Evolutionary conservation across 2,329 filamentous ascomycete species (phyloP), one percentile per base, ranked within the genome.

Genomic region (Dactylella cylindrospora): DNA sequence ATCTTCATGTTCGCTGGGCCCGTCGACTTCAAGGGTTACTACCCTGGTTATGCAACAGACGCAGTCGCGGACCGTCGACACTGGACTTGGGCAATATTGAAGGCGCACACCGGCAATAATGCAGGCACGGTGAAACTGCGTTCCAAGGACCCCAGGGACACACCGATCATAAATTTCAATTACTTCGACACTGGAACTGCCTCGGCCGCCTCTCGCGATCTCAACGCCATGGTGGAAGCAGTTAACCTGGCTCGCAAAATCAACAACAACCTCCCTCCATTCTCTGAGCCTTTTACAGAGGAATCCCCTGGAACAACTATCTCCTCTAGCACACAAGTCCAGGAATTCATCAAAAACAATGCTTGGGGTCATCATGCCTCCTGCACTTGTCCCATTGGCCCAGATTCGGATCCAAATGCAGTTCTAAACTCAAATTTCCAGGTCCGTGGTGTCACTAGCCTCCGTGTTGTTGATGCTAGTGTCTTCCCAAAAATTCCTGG

Each of bases 391-490:
- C 74, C 78, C 0, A 83, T 84, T 65, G 81, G 82, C 1, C 72
- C 73, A 0, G 76, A 78, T 22, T 73, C 73, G 8, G 79, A 85
- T 67, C 70, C 74, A 1, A 76, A 76, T 67, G 79, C 79, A 6
- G 80, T 82, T 2, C 69, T 84, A 43, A 79, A 84, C 67, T 74
- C 73, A 0, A 72, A 78, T 43, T 83, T 84, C 69, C 73, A 76
- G 9, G 82, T 85, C 0, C 73, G 78, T 6, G 80, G 80, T 0
- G 77, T 81, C 0, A 70, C 74, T 0, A 77, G 78, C 0, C 69
- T 85, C 43, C 73, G 82, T 22, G 82, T 84, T 2, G 82, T 85
- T 0, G 82, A 85, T 72, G 82, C 80, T 0, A 79, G 76, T 19
- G 75, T 79, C 0, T 84, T 80, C 55, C 79, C 80, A 0, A 74